Conservation (phyloP, 495 filamentous ascomycete genomes). For the Podospora bellae-mahoneyi region DNA sequence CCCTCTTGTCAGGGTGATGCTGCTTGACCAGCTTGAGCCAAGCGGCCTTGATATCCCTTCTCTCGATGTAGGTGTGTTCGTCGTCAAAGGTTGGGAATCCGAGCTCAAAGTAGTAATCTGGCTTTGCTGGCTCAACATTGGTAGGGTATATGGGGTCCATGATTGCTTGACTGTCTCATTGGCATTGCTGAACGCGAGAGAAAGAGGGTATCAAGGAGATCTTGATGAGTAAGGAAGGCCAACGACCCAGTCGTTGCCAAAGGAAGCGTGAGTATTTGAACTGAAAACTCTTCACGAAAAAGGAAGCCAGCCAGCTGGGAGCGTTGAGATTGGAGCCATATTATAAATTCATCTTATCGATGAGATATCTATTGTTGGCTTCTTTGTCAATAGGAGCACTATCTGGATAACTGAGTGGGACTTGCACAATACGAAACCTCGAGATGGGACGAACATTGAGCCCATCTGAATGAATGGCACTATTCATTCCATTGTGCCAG, state of each 20-base stretch:
- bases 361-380: neutral
- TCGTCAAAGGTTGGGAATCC: neutral
- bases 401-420: neutral
- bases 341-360: neutral
- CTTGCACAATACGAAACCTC: neutral
- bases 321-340: neutral
- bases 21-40: constrained; percentile 10
- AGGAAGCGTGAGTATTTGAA: neutral
- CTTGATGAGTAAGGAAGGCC: neutral
- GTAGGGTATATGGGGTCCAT: neutral
- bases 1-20: constrained; percentile 14
- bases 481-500: neutral
- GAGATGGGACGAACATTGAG: neutral
- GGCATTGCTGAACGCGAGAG: neutral
- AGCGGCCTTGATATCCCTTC: constrained; percentile 10
- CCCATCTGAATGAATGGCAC: neutral
- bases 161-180: neutral
- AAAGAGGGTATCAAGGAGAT: neutral
- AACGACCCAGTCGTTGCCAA: neutral
- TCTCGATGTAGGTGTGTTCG: neutral
- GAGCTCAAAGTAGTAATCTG: neutral
- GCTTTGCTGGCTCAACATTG: neutral
- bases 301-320: neutral
- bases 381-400: neutral
- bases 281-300: neutral